Percentiles rank a stretch among this genome's conserved stretches.
Evolutionary conservation across 352 stramenopile genomes (phyloP).

Genomic region (Phytophthora megakarya): DNA sequence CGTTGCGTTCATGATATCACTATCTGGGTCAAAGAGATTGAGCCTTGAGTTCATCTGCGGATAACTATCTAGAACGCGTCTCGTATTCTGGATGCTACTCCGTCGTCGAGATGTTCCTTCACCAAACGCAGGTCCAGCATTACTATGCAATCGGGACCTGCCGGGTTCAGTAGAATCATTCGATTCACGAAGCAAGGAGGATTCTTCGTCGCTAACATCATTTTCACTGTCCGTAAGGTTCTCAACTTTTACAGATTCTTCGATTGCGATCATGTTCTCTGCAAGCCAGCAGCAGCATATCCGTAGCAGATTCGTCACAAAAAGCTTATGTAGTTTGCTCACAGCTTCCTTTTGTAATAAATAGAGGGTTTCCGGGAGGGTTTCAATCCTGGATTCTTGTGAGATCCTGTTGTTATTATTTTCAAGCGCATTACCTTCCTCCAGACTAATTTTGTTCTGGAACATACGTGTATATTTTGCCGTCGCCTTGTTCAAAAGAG

Average conservation of each 20-base stretch:
- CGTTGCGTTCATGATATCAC: constrained; percentile 46
- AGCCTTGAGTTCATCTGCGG: constrained; percentile 32
- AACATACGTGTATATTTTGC: constrained; percentile 27
- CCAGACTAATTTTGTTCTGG: constrained; percentile 22
- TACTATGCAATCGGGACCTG: neutral
- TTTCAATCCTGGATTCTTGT: neutral
- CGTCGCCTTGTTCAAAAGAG: constrained; percentile 27
- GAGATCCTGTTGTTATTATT: neutral
- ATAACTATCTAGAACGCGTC: constrained; percentile 53
- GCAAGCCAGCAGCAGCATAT: constrained; percentile 66
- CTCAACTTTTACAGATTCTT: constrained; percentile 3
- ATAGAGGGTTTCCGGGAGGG: constrained; percentile 21
- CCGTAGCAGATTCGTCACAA: constrained; percentile 64
- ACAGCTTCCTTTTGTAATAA: constrained; percentile 45
- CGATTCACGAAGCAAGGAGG: neutral
- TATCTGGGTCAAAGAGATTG: constrained; percentile 39
- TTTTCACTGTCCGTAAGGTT: neutral
- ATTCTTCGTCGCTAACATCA: neutral
- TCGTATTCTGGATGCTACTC: constrained; percentile 49
- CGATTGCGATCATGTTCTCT: constrained; percentile 49
- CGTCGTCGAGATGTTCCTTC: constrained; percentile 29
- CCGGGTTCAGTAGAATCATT: neutral
- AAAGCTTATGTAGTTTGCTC: constrained; percentile 46
- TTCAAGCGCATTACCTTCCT: constrained; percentile 2
- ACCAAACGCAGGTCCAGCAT: neutral